Conservation (phyloP, 352 stramenopile species). For the Phytopythium kandeliae region DNA sequence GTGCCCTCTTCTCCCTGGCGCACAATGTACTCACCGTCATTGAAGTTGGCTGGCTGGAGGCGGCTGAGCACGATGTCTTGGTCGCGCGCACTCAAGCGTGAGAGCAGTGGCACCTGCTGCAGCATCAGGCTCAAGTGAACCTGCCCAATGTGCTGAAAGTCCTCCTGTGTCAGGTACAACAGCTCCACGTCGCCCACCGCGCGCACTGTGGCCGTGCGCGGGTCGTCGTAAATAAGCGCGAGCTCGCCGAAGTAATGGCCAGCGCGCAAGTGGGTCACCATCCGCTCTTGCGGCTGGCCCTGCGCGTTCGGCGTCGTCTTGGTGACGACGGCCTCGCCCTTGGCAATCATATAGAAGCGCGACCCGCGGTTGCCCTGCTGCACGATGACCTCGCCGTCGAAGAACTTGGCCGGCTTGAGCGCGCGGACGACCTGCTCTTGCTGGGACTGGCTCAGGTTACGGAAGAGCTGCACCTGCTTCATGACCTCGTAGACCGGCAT, state of each 20-base stretch:
- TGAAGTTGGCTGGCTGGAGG: slow-evolving; percentile 79
- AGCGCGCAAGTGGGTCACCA: slow-evolving; percentile 86
- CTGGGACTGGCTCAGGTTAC: slow-evolving; percentile 83
- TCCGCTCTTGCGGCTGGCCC: slow-evolving; percentile 57
- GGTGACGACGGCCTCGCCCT: slow-evolving; percentile 81
- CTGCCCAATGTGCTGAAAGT: slow-evolving; percentile 84
- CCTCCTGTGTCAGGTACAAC: slow-evolving; percentile 80
- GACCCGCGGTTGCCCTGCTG: slow-evolving; percentile 80
- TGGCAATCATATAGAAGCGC: slow-evolving; percentile 89
- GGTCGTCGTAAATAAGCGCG: slow-evolving; percentile 90
- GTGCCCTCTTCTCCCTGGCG: slow-evolving; percentile 84
- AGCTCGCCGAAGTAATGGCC: slow-evolving; percentile 93
- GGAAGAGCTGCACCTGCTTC: slow-evolving; percentile 83
- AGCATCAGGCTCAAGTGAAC: slow-evolving; percentile 86
- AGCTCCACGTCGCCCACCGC: slow-evolving; percentile 76
- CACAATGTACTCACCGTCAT: slow-evolving; percentile 85
- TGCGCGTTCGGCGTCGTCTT: slow-evolving; percentile 44
- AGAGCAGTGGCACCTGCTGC: slow-evolving; percentile 77
- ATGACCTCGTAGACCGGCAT: slow-evolving; percentile 87
- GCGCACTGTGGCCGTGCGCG: slow-evolving; percentile 73
- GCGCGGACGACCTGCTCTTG: slow-evolving; percentile 84
- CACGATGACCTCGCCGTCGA: slow-evolving; percentile 79
- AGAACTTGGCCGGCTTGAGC: slow-evolving; percentile 83
- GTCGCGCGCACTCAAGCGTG: slow-evolving; percentile 58
- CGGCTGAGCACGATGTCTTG: slow-evolving; percentile 81